Evolutionary conservation across 2,329 filamentous ascomycete genomes (phyloP), one percentile per base, ranked within the genome.

Genomic region (Cladosporium phlei): DNA sequence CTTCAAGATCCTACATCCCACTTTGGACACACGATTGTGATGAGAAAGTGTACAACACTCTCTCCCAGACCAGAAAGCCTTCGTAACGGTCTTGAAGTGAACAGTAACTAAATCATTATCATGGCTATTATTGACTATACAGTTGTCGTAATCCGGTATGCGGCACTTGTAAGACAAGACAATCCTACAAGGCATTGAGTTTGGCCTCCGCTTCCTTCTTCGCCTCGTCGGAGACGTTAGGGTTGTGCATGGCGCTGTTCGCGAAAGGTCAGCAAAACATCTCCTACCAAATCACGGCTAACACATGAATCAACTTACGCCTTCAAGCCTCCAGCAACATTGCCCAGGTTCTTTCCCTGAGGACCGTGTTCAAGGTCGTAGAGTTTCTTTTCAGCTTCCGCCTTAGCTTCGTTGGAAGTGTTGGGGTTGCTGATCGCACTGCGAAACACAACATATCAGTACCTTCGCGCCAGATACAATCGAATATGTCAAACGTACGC

Each of bases 211-310:
- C 42, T 17, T 45, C 22, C 24, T 35, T 28, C 32, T 35, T 14
- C 14, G 30, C 42, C 24, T 45, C 42, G 12, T 22, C 30, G 2
- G 42, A 45, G 14, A 45, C 42, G 21, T 45, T 45, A 4, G 42
- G 42, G 30, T 45, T 45, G 42, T 45, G 42, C 30, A 45, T 45
- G 16, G 42, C 42, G 21, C 42, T 45, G 9, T 14, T 7, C 11
- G 17, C 16, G 5, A 22, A 2, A 16, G 4, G 12, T 42, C 27
- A 42, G 38, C 20, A 9, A 42, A n/a, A n/a, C n/a, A n/a, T n/a
- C n/a, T n/a, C n/a, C n/a, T n/a, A n/a, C n/a, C n/a, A n/a, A n/a
- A n/a, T n/a, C n/a, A n/a, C n/a, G n/a, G n/a, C n/a, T n/a, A n/a
- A n/a, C n/a, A 14, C n/a, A 29, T 19, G 25, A 12, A 16, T 32